phyloP scores from a whole-genome alignment of 2,329 filamentous ascomycete genomes.

The Botrytis hyacinthi region DNA sequence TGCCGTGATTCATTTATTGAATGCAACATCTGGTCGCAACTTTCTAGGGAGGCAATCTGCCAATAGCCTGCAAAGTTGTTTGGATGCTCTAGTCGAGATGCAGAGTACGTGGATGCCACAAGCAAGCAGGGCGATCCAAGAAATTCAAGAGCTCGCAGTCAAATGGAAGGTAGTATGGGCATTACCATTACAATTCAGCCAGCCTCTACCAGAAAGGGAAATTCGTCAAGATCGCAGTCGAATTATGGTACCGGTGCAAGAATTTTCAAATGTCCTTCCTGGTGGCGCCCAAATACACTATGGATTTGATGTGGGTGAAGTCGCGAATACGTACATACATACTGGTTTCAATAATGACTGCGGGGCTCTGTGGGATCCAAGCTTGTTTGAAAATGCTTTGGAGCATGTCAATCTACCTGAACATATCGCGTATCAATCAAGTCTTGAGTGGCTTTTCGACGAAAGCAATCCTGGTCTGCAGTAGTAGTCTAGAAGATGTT shows the following conservation, averaged over 20 bases:
- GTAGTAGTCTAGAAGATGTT: too few species aligned
- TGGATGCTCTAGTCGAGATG: not conserved
- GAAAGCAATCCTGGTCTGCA: not conserved
- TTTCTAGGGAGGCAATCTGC: slow-evolving; percentile 9
- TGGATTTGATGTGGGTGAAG: not conserved
- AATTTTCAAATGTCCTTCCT: not conserved
- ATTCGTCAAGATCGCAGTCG: not conserved
- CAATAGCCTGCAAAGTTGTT: not conserved
- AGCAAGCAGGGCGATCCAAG: slow-evolving; percentile 1
- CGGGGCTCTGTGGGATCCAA: not conserved
- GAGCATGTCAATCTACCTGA: slow-evolving; percentile 3
- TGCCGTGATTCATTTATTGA: not conserved
- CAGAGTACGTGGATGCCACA: not conserved
- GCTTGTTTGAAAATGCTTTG: slow-evolving; percentile 3
- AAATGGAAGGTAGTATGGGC: slow-evolving; percentile 5
- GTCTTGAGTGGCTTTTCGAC: slow-evolving; percentile 11
- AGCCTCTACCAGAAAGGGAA: not conserved
- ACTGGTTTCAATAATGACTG: not conserved
- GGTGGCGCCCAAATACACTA: not conserved
- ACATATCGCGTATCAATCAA: slow-evolving; percentile 4
- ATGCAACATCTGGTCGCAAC: slow-evolving; percentile 2
- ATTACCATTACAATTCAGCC: not conserved
- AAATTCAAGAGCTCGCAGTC: slow-evolving; percentile 5
- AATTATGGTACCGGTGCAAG: not conserved
- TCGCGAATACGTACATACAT: not conserved